A percentile compares a stretch with the other conserved stretches of the same genome.
Conservation (phyloP, 2,329 filamentous ascomycete genomes). For the Knoxdaviesia proteae region DNA sequence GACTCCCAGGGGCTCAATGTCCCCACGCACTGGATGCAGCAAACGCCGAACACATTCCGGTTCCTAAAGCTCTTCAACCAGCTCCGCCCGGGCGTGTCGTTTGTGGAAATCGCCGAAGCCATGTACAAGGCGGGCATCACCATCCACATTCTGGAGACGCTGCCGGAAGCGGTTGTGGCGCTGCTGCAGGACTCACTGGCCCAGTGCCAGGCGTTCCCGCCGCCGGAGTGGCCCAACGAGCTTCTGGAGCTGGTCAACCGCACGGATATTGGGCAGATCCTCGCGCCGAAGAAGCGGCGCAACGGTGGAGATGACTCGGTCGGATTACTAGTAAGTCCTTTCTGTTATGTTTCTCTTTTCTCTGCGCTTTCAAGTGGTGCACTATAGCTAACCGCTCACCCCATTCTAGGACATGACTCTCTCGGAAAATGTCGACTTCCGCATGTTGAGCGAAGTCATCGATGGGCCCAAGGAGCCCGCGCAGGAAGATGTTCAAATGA, state of each 20-base stretch:
- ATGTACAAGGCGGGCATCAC: slow-evolving; percentile 53
- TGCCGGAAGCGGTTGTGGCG: slow-evolving; percentile 67
- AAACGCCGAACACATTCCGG: slow-evolving; percentile 45
- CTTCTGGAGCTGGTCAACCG: slow-evolving; percentile 60
- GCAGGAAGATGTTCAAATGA: slow-evolving; percentile 10
- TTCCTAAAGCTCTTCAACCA: slow-evolving; percentile 46
- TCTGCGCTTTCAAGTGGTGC: neutral
- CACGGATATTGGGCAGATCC: slow-evolving; percentile 50
- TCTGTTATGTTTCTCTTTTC: neutral
- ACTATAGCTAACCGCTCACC: slow-evolving; percentile 7
- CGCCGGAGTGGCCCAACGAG: slow-evolving; percentile 50
- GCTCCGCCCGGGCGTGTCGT: slow-evolving; percentile 27
- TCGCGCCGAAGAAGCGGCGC: slow-evolving; percentile 4
- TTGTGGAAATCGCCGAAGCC: slow-evolving; percentile 47
- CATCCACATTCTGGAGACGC: slow-evolving; percentile 48
- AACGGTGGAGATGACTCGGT: neutral
- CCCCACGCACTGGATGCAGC: too few relatives aligned
- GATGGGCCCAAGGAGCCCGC: too few relatives aligned
- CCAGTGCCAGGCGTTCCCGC: slow-evolving; percentile 66
- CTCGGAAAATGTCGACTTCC: too few relatives aligned
- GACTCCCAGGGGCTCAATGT: too few relatives aligned
- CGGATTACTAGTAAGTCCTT: too few relatives aligned
- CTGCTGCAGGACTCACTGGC: slow-evolving; percentile 68
- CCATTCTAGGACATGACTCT: slow-evolving; percentile 9
- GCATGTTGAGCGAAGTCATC: too few relatives aligned